Base-by-base conservation (phyloP, 768 basidiomycete species). In the Leccinum subtestaceum region DNA sequence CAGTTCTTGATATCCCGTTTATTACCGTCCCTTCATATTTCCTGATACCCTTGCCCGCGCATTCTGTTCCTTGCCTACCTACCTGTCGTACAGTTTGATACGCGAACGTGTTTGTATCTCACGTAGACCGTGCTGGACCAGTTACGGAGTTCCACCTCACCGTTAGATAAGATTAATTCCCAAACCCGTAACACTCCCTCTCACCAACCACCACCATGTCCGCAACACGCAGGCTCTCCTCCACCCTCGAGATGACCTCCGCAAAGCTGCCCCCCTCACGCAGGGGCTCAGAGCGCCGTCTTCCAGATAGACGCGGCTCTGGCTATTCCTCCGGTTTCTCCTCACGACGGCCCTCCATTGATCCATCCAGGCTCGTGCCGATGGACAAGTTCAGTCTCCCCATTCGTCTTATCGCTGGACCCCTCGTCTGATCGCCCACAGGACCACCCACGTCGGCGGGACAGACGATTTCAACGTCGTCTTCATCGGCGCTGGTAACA, bases 401-500 rank as follows among this genome's bases (percentile, higher is more conserved):
- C 58, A 1, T 56, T 32, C 52, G 52, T 48, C 32, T 4, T 1
- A 23, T 13, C 27, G 56, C 54, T 45, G 7, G 4, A 43, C 40
- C 40, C 40, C 4, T 60, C 56, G 6, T 17, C 56, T 62, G 49
- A 66, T 57, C 61, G 3, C 8, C 0, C 51, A 69, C 73, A 86
- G 83, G 70, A 71, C 75, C 56, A 74, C 75, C 63, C 79, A 83
- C 52, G 69, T 85, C 55, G 78, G 78, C 55, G 87, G 86, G 15
- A 75, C 84, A 51, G 84, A 89, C 64, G 80, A 88, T 68, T 97
- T 97, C 81, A 96, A 97, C 72, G 87, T 98, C 55, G 85, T 96
- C 72, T 95, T 96, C 75, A 80, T 98, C 65, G 95, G 95, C 53
- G 95, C 95, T 27, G 95, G 95, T 15, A 96, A 97, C 77, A 95